Evolutionary conservation across 75 land plant genomes (phyloP).

Genomic region (Cunninghamia lanceolata): DNA sequence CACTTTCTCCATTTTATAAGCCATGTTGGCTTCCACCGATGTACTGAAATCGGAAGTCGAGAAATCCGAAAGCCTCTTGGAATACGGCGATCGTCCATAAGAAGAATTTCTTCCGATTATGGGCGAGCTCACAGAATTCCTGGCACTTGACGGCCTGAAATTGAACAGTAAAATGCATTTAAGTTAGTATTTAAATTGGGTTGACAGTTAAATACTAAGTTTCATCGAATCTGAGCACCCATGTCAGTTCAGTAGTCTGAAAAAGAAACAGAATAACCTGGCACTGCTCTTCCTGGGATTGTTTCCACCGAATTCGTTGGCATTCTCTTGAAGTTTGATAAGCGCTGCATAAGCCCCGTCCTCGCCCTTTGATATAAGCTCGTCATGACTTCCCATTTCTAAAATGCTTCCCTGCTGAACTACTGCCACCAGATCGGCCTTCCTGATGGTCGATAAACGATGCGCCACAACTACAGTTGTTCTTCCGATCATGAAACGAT

Average conservation of each 20-base stretch:
- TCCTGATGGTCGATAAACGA: constrained; percentile 79
- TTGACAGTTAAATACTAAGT: background rate
- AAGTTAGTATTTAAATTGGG: background rate
- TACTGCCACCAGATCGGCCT: constrained; percentile 82
- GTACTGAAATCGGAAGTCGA: constrained; percentile 72
- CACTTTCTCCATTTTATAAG: constrained; percentile 43
- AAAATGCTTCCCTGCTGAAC: constrained; percentile 63
- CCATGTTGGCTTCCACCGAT: constrained; percentile 41
- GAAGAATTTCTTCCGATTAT: constrained; percentile 67
- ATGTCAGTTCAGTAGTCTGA: background rate
- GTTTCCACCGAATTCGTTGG: constrained; percentile 49
- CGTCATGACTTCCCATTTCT: constrained; percentile 80
- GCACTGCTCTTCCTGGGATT: constrained; percentile 82
- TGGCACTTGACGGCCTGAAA: constrained; percentile 68
- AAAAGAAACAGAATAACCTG: constrained; percentile 26
- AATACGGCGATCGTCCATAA: constrained; percentile 71
- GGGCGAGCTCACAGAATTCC: constrained; percentile 76
- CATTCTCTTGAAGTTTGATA: constrained; percentile 72
- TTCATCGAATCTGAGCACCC: background rate
- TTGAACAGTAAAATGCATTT: background rate
- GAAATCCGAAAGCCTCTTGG: constrained; percentile 68
- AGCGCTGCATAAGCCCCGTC: constrained; percentile 65
- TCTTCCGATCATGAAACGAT: constrained; percentile 83
- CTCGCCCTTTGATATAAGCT: constrained; percentile 71
- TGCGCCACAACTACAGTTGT: constrained; percentile 91